phyloP scores from a whole-genome alignment of 2,329 filamentous ascomycete genomes.

The Arthroderma sp. region DNA sequence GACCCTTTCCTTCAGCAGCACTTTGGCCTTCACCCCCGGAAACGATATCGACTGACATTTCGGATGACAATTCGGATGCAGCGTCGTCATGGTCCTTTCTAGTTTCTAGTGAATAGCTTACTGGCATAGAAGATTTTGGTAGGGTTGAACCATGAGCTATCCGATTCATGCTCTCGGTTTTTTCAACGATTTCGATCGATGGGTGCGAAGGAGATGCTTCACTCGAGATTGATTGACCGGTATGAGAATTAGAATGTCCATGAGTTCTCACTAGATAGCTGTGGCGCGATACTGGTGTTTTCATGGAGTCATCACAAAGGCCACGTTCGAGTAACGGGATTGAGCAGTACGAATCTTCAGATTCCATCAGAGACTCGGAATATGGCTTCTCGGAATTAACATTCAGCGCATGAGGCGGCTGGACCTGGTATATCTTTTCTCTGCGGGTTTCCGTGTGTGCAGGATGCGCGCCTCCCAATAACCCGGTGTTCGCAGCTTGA shows the following conservation, averaged over 20 bases:
- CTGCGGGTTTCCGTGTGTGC: no score
- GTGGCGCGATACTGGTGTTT: slow-evolving; percentile 23
- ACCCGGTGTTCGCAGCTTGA: not conserved
- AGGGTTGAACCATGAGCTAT: slow-evolving; percentile 31
- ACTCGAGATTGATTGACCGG: not conserved
- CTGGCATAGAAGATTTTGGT: no score
- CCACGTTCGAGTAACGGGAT: slow-evolving; percentile 63
- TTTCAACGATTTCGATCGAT: slow-evolving; percentile 38
- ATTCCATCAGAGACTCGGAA: slow-evolving; percentile 38
- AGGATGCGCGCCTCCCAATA: no score
- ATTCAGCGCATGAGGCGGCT: no score
- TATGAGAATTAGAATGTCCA: not conserved
- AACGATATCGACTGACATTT: slow-evolving; percentile 39
- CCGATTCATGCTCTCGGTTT: slow-evolving; percentile 39
- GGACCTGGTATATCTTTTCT: not conserved
- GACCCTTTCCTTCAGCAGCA: slow-evolving; percentile 18
- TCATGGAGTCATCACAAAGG: slow-evolving; percentile 36
- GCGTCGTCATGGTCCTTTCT: slow-evolving; percentile 38
- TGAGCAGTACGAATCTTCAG: slow-evolving; percentile 62
- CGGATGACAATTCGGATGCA: slow-evolving; percentile 40
- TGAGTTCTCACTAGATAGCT: not conserved
- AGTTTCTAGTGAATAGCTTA: slow-evolving; percentile 8
- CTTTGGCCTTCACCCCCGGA: slow-evolving; percentile 25
- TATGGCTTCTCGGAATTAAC: not conserved
- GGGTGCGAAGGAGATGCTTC: slow-evolving; percentile 23